Conservation (phyloP, 2,329 filamentous ascomycete genomes). For the Fusarium fujikuroi region DNA sequence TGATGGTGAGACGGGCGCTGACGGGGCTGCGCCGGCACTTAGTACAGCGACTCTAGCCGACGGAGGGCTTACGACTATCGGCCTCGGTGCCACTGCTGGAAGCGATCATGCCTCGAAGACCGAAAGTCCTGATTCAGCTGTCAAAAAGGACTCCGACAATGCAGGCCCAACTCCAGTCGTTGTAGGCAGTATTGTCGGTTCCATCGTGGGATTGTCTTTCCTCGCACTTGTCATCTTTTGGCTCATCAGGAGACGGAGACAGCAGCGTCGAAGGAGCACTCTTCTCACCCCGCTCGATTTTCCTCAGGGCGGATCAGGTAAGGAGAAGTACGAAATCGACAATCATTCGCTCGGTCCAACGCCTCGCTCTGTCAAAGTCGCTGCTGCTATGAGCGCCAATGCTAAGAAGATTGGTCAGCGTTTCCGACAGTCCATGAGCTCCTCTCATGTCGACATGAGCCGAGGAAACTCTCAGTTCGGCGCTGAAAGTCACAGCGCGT, state of each 20-base stretch:
- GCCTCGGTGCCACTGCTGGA: slow-evolving; percentile 33
- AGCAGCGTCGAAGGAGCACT: slow-evolving; percentile 58
- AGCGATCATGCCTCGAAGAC: slow-evolving; percentile 35
- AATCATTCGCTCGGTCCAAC: slow-evolving; percentile 62
- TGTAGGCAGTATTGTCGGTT: slow-evolving; percentile 63
- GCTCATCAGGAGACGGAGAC: slow-evolving; percentile 57
- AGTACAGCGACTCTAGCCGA: slow-evolving; percentile 37
- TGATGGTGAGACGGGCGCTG: slow-evolving; percentile 27
- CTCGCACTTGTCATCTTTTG: slow-evolving; percentile 60
- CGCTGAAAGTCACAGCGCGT: slow-evolving; percentile 52
- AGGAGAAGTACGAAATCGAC: slow-evolving; percentile 49
- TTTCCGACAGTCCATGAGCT: slow-evolving; percentile 33
- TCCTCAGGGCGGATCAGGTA: slow-evolving; percentile 34
- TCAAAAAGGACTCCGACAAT: slow-evolving; percentile 17
- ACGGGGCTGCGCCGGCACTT: slow-evolving; percentile 23
- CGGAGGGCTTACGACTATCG: slow-evolving; percentile 36
- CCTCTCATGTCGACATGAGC: slow-evolving; percentile 60
- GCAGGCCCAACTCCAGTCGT: slow-evolving; percentile 51
- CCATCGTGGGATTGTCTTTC: slow-evolving; percentile 55
- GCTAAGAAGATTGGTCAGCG: slow-evolving; percentile 44
- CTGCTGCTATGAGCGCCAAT: slow-evolving; percentile 45
- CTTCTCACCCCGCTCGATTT: slow-evolving; percentile 60
- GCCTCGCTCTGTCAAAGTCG: slow-evolving; percentile 50
- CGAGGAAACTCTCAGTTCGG: slow-evolving; percentile 64
- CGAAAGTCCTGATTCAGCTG: slow-evolving; percentile 14